Evolutionary conservation across 257 asterid genomes (phyloP), one percentile per base, ranked within the genome.

Genomic region (Fraxinus pennsylvanica): DNA sequence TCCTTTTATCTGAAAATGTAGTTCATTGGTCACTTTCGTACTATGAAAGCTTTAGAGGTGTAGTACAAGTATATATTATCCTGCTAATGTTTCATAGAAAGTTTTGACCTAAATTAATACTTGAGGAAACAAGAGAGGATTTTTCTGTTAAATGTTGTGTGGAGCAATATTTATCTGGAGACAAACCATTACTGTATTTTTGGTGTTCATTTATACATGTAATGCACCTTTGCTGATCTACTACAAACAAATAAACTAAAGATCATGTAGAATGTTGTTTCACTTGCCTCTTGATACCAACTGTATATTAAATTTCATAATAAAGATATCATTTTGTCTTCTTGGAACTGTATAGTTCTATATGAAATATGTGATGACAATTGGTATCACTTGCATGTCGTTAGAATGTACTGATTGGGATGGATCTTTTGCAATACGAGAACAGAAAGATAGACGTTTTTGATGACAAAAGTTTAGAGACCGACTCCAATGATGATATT

Each of bases 351-450:
- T 9, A 13, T 35, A 50, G 25, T 70, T 35, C 71, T 43, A 39
- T 74, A 47, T 32, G 50, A 39, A 38, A 72, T 75, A 74, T 81
- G 69, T 69, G 33, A 68, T 80, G 52, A 83, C 73, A 68, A 38
- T 27, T 78, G 39, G 75, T 68, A 75, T 63, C 33, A 63, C 81
- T 83, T 84, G 29, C 68, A 73, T 84, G 74, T 76, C 71, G 81
- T 74, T 88, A 92, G 97, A 88, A 86, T 57, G 94, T 85, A 63
- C 82, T 92, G 78, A 81, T 92, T 84, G 97, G 92, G 82, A 91
- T 92, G 94, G 94, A 88, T 83, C 80, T 91, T 74, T 78, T 88
- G 15, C 84, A 86, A 45, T 89, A 91, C n/a, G 87, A 87, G 81
- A 88, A 82, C 81, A 86, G 87, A 84, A 88, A 80, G 86, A 77